Conservation (phyloP, 352 stramenopile genomes). For the Pythium grandisporangium region DNA sequence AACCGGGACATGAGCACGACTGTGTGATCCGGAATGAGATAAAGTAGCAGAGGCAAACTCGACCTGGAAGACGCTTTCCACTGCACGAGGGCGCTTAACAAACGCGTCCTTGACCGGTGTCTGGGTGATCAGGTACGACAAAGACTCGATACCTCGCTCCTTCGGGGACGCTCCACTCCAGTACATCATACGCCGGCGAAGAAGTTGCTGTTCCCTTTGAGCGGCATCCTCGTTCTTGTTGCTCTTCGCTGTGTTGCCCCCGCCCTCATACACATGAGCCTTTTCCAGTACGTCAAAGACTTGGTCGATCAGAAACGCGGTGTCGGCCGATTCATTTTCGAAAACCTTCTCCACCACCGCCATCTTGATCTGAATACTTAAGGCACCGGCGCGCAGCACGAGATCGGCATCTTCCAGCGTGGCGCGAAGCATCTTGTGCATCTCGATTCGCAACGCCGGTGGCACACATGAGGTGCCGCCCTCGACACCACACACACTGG, state of each 20-base stretch:
- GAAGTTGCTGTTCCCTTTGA: constrained; percentile 33
- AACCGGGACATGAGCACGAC: constrained; percentile 18
- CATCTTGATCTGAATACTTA: constrained; percentile 83
- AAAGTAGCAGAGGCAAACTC: constrained; percentile 53
- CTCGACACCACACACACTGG: constrained; percentile 70
- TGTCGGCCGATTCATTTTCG: constrained; percentile 45
- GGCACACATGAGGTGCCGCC: constrained; percentile 58
- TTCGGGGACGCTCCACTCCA: constrained; percentile 68
- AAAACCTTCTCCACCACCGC: constrained; percentile 76
- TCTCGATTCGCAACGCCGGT: constrained; percentile 54
- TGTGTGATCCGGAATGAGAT: too few species aligned
- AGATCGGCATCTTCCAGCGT: constrained; percentile 63
- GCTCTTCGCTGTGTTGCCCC: too few species aligned
- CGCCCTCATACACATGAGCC: constrained; percentile 43
- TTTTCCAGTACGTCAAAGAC: constrained; percentile 70
- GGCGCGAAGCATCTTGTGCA: constrained; percentile 64
- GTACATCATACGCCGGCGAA: too few species aligned
- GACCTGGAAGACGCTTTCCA: constrained; percentile 63
- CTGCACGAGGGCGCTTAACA: constrained; percentile 35
- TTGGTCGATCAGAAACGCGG: constrained; percentile 53
- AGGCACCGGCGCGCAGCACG: constrained; percentile 56
- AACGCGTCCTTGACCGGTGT: constrained; percentile 76
- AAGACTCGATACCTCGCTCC: constrained; percentile 71
- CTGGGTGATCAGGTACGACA: constrained; percentile 81
- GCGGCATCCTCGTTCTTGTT: too few species aligned